These are phyloP conservation scores for Leccinum fuscescens DNA, from an alignment of 1,284 basidiomycete species.

Conservation along the genomic window DNA sequence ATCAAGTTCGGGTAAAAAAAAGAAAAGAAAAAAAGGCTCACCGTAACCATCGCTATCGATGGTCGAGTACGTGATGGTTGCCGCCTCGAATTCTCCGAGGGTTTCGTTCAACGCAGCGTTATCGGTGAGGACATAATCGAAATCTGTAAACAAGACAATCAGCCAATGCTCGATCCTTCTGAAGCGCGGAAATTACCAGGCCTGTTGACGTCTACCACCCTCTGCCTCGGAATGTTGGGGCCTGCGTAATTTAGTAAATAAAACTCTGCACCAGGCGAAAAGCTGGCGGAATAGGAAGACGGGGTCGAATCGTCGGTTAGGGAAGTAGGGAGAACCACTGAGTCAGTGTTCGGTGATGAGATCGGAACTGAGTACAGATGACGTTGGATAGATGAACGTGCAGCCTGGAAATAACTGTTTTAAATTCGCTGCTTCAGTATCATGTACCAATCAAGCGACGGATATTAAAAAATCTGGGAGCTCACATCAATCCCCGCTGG, in stretches of 20 bases:
- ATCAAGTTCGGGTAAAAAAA: slow-evolving; percentile 8
- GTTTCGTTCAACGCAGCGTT: slow-evolving; percentile 76
- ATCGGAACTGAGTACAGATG: slow-evolving; percentile 80
- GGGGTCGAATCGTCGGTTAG: slow-evolving; percentile 67
- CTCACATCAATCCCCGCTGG: slow-evolving; percentile 70
- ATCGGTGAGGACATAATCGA: slow-evolving; percentile 65
- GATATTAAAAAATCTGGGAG: slow-evolving; percentile 25
- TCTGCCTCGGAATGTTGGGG: slow-evolving; percentile 86
- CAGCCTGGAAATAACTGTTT: slow-evolving; percentile 83
- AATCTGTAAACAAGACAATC: slow-evolving; percentile 39
- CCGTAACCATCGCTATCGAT: slow-evolving; percentile 80
- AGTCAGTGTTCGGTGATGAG: slow-evolving; percentile 39
- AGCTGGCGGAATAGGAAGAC: slow-evolving; percentile 66
- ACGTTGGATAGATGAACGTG: slow-evolving; percentile 80
- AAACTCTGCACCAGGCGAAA: slow-evolving; percentile 83
- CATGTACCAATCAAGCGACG: slow-evolving; percentile 17
- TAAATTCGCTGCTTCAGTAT: slow-evolving; percentile 17
- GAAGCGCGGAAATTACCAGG: slow-evolving; percentile 43
- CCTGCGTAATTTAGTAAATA: slow-evolving; percentile 82
- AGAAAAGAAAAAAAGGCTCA: slow-evolving; percentile 35
- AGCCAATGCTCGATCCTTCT: not conserved
- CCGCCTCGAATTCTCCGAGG: slow-evolving; percentile 67
- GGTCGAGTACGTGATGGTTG: slow-evolving; percentile 68
- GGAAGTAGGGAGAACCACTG: slow-evolving; percentile 43
- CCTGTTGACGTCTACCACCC: slow-evolving; percentile 65